phyloP scores from a whole-genome alignment of 2,329 filamentous ascomycete genomes.

The Neonectria coccinea region DNA sequence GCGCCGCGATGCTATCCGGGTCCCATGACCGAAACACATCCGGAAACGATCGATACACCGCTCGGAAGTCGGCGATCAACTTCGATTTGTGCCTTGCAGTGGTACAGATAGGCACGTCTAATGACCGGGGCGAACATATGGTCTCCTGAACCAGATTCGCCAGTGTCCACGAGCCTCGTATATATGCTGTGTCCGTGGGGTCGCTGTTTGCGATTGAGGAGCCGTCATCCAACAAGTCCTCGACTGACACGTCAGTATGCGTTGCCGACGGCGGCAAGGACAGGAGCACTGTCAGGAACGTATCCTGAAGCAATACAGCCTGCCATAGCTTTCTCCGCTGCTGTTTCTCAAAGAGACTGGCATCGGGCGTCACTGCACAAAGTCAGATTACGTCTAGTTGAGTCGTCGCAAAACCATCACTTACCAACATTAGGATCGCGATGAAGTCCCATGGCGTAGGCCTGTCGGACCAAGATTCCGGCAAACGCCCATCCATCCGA shows the following conservation, averaged over 20 bases:
- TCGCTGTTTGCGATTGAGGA: constrained; percentile 68
- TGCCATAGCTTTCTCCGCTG: constrained; percentile 85
- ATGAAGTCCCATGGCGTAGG: constrained; percentile 85
- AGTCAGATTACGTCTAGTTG: constrained; percentile 37
- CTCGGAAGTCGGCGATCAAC: constrained; percentile 75
- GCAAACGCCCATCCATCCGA: constrained; percentile 87
- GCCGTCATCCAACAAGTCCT: constrained; percentile 76
- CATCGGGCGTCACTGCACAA: constrained; percentile 68
- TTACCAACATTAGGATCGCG: constrained; percentile 79
- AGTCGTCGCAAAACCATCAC: constrained; percentile 18
- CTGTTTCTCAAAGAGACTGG: constrained; percentile 79
- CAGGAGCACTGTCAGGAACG: constrained; percentile 81
- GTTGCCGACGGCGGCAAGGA: constrained; percentile 82
- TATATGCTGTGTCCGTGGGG: constrained; percentile 76
- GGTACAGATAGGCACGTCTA: constrained; percentile 77
- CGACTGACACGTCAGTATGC: constrained; percentile 82
- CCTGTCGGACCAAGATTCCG: constrained; percentile 80
- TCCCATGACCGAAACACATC: constrained; percentile 77
- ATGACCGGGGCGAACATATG: constrained; percentile 79
- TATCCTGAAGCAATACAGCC: constrained; percentile 83
- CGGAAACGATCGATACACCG: constrained; percentile 79
- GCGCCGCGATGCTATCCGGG: constrained; percentile 66
- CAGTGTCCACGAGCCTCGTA: constrained; percentile 81
- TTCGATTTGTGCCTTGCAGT: constrained; percentile 77
- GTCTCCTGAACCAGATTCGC: constrained; percentile 83